Evolutionary conservation across 176 grass and related monocot genomes (phyloP).

Genomic region (Dactylis glomerata): DNA sequence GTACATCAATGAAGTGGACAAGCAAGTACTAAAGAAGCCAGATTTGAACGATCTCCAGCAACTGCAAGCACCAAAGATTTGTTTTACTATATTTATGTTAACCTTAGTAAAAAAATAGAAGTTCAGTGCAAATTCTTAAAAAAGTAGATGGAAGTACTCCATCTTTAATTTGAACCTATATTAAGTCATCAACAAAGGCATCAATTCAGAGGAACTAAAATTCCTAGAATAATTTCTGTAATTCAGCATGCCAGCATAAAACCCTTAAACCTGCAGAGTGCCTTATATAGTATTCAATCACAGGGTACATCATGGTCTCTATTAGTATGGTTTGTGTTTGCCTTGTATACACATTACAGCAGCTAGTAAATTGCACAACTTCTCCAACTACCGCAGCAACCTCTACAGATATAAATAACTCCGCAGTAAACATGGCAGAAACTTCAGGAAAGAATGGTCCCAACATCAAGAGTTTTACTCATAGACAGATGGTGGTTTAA

Average conservation of each 20-base stretch:
- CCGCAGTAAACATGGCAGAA: slow-evolving; percentile 18
- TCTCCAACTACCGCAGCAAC: slow-evolving; percentile 1
- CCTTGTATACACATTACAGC: not conserved
- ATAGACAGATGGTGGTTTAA: not conserved
- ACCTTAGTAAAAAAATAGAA: not conserved
- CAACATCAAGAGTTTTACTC: slow-evolving; percentile 16
- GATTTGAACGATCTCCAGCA: not conserved
- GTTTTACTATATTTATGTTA: not conserved
- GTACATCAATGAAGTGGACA: not conserved
- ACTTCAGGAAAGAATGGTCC: slow-evolving; percentile 1
- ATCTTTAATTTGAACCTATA: not conserved
- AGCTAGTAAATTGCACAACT: slow-evolving; percentile 16
- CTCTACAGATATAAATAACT: not conserved
- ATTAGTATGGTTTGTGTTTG: not conserved
- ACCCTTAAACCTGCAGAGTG: not conserved
- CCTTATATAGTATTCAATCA: not conserved
- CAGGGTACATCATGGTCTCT: not conserved
- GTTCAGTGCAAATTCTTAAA: not conserved
- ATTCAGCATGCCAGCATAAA: not conserved
- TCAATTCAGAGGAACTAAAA: not conserved
- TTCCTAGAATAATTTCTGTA: not conserved
- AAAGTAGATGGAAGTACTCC: not conserved
- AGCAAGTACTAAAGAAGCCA: not conserved
- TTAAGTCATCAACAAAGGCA: not conserved
- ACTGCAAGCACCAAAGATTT: slow-evolving; percentile 8